Percentiles rank a stretch among this genome's conserved stretches.
Conservation (phyloP, 192 early-diverging fungal genomes). For the Coemansia sp. region DNA sequence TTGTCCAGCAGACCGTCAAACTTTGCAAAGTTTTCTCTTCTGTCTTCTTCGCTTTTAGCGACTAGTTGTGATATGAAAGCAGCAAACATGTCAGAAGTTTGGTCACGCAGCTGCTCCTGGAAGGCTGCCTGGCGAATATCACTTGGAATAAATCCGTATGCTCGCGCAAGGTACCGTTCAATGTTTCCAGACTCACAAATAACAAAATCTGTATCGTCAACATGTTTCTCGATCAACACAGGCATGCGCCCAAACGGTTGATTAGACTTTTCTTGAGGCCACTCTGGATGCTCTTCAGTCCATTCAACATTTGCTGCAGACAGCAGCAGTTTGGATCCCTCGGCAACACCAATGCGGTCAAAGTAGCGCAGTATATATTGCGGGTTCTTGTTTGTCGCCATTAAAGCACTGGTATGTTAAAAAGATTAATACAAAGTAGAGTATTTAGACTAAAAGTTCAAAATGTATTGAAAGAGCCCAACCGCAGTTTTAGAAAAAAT, state of each 20-base stretch:
- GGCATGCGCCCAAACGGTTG: slow-evolving; percentile 45
- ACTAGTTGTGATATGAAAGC: neutral
- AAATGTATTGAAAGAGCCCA: neutral
- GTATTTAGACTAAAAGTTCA: neutral
- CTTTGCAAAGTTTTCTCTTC: slow-evolving; percentile 10
- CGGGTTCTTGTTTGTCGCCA: neutral
- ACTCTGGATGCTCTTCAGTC: slow-evolving; percentile 28
- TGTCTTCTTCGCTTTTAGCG: slow-evolving; percentile 13
- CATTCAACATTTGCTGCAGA: slow-evolving; percentile 44
- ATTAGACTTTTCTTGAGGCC: slow-evolving; percentile 31
- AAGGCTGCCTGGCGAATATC: slow-evolving; percentile 33
- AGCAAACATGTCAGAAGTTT: slow-evolving; percentile 10
- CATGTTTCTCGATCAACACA: slow-evolving; percentile 28
- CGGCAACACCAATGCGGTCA: slow-evolving; percentile 18
- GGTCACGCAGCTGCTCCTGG: slow-evolving; percentile 25
- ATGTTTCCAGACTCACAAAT: slow-evolving; percentile 54
- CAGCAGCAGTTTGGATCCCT: slow-evolving; percentile 39
- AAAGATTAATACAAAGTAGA: neutral
- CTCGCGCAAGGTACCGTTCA: slow-evolving; percentile 56
- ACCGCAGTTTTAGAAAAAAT: too few species aligned
- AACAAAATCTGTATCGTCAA: slow-evolving; percentile 25
- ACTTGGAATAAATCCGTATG: slow-evolving; percentile 49
- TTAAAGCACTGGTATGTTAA: neutral
- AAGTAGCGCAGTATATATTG: slow-evolving; percentile 41
- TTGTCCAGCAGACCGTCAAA: slow-evolving; percentile 27